These are phyloP conservation scores for Hyaloscypha finlandica DNA, from an alignment of 495 filamentous ascomycete genomes.

Conservation along the genomic window DNA sequence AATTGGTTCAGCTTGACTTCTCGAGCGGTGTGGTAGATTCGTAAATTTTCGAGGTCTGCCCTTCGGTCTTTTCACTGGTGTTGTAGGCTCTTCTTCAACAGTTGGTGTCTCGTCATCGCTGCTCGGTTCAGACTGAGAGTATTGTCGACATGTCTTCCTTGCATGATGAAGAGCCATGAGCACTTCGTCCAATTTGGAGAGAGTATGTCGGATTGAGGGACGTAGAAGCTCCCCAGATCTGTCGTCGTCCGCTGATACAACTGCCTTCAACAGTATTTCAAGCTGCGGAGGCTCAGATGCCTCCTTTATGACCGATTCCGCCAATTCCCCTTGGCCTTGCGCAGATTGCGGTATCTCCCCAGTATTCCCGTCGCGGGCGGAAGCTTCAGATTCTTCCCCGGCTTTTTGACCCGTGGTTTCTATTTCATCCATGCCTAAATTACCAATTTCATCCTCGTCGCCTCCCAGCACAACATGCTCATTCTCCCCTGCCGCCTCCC, in stretches of 20 bases:
- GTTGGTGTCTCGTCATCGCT: conserved; percentile 27
- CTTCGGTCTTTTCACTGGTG: conserved; percentile 14
- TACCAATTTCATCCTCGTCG: background rate
- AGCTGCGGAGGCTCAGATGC: background rate
- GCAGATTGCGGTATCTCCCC: background rate
- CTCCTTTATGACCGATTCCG: conserved; percentile 2
- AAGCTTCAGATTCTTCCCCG: background rate
- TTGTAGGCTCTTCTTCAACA: background rate
- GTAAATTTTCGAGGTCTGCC: conserved; percentile 32
- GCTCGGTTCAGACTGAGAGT: conserved; percentile 35
- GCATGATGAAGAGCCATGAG: conserved; percentile 67
- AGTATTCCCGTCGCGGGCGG: background rate
- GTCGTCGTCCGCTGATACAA: conserved; percentile 63
- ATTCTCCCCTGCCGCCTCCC: conserved; percentile 1
- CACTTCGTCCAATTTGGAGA: conserved; percentile 64
- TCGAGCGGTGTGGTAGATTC: conserved; percentile 17
- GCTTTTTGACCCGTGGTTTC: background rate
- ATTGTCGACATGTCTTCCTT: conserved; percentile 45
- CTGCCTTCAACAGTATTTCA: conserved; percentile 34
- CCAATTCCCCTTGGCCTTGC: background rate
- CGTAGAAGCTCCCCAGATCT: conserved; percentile 58
- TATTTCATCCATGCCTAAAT: background rate
- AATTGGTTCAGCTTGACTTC: background rate
- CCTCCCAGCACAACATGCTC: background rate
- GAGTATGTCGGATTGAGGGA: conserved; percentile 63